Conservation (phyloP, 108 stramenopile species). For the Licmophora abbreviata region DNA sequence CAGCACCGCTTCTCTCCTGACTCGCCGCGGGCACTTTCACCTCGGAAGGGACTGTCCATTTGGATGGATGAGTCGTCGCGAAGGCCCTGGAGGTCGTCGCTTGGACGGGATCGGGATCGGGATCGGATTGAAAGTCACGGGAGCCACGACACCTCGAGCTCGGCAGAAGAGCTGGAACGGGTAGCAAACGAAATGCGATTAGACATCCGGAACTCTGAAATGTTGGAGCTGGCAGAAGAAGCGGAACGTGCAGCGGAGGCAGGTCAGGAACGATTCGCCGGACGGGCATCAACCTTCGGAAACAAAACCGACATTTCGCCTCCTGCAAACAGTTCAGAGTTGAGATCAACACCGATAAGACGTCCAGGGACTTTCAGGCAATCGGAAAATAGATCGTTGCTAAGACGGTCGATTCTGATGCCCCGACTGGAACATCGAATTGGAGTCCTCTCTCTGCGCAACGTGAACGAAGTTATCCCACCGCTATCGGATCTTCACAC, state of each 20-base stretch:
- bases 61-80: no score
- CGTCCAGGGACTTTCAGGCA: no score
- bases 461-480: background rate
- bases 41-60: no score
- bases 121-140: no score
- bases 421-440: no score
- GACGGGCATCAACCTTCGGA: background rate
- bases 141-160: no score
- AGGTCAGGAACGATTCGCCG: background rate
- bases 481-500: background rate
- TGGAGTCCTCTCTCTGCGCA: background rate
- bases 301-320: background rate
- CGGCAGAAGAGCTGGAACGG: background rate
- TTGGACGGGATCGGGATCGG: no score
- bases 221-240: background rate
- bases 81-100: no score
- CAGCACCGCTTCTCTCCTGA: no score
- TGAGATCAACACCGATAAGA: no score
- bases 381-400: background rate
- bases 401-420: background rate
- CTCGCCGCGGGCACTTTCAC: no score
- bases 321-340: background rate
- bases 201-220: background rate
- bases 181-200: background rate
- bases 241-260: background rate